Conservation (phyloP, 257 asterid genomes). For the Solanum commersonii region DNA sequence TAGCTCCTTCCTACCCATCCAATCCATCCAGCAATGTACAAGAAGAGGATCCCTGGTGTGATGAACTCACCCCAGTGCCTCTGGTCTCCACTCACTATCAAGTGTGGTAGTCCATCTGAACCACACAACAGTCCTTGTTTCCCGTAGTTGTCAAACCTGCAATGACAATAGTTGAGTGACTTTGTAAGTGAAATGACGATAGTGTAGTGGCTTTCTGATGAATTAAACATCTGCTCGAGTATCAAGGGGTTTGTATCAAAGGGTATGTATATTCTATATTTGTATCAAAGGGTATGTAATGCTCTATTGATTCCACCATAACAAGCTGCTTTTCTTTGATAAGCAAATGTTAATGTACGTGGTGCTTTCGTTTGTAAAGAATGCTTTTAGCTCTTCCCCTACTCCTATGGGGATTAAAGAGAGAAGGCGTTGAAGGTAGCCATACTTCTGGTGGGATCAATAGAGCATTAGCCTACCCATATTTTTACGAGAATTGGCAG, state of each 20-base stretch:
- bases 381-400: neutral
- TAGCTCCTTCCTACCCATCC: conserved; percentile 99
- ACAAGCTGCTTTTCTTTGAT: neutral
- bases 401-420: neutral
- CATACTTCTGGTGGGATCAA: neutral
- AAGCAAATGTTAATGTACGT: neutral
- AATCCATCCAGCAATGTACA: conserved; percentile 94
- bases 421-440: neutral
- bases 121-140: conserved; percentile 87
- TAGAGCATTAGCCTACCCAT: neutral
- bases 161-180: neutral
- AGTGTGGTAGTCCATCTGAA: conserved; percentile 84
- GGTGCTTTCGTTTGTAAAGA: neutral
- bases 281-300: no score
- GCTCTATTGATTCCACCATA: neutral
- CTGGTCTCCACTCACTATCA: conserved; percentile 98
- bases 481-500: neutral
- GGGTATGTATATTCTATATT: neutral
- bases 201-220: neutral
- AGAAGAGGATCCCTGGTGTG: conserved; percentile 83
- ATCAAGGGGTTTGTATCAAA: neutral
- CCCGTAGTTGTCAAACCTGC: conserved; percentile 76
- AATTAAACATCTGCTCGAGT: neutral
- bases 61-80: conserved; percentile 98
- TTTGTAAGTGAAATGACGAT: neutral